Evolutionary conservation across 1,284 basidiomycete species (phyloP).

Genomic region (Fomitiporia mediterranea): DNA sequence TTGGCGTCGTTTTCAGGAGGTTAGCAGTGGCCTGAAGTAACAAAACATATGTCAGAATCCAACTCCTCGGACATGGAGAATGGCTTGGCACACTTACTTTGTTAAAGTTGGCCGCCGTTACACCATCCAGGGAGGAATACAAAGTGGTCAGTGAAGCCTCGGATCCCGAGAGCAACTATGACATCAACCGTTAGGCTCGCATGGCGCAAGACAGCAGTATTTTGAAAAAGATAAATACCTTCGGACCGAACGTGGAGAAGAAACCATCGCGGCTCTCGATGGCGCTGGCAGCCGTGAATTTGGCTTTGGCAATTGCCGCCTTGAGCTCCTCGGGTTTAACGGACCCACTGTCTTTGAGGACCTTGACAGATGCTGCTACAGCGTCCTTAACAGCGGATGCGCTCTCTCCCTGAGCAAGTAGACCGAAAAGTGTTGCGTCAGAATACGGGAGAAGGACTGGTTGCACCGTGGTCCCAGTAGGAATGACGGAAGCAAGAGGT

Average conservation of each 20-base stretch:
- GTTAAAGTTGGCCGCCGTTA: slow-evolving; percentile 54
- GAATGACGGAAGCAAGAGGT: slow-evolving; percentile 55
- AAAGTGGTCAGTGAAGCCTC: slow-evolving; percentile 49
- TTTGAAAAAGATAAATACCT: slow-evolving; percentile 42
- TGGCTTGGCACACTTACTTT: slow-evolving; percentile 45
- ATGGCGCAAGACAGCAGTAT: slow-evolving; percentile 20
- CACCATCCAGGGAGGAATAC: slow-evolving; percentile 56
- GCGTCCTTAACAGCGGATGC: slow-evolving; percentile 58
- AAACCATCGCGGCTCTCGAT: slow-evolving; percentile 72
- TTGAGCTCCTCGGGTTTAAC: slow-evolving; percentile 70
- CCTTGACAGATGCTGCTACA: slow-evolving; percentile 60
- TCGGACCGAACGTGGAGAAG: slow-evolving; percentile 53
- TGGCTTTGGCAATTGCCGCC: slow-evolving; percentile 81
- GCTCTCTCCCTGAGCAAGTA: slow-evolving; percentile 65
- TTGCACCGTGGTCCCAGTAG: slow-evolving; percentile 55
- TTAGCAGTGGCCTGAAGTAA: slow-evolving; percentile 43
- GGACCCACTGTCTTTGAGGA: slow-evolving; percentile 54
- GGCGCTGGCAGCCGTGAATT: slow-evolving; percentile 71
- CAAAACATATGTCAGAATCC: not conserved
- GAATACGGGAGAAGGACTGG: slow-evolving; percentile 82
- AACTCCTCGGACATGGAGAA: not conserved
- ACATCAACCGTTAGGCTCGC: slow-evolving; percentile 4
- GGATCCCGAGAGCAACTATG: slow-evolving; percentile 55
- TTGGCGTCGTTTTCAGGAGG: slow-evolving; percentile 71
- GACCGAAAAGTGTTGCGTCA: slow-evolving; percentile 81